Percentiles rank a stretch among this genome's conserved stretches.
phyloP scores from a whole-genome alignment of 805 yeast genomes.

The Candida schatavii region DNA sequence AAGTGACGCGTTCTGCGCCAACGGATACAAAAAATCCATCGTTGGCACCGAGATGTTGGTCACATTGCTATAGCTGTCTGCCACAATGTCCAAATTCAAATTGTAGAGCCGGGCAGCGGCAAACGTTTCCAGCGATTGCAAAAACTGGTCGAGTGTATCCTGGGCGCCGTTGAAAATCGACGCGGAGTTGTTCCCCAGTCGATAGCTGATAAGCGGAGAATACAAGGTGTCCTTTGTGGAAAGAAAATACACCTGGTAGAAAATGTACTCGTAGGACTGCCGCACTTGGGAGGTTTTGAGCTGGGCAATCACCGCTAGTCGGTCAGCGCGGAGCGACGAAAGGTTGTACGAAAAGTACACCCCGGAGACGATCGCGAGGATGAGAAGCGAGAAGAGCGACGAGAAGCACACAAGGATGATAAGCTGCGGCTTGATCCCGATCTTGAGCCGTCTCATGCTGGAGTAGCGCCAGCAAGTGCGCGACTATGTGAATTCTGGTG shows the following conservation, averaged over 20 bases:
- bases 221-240: conserved; percentile 61
- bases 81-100: conserved; percentile 49
- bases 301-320: conserved; percentile 75
- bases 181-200: conserved; percentile 68
- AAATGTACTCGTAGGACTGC: conserved; percentile 61
- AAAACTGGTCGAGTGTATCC: conserved; percentile 51
- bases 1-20: conserved; percentile 43
- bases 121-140: conserved; percentile 61
- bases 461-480: conserved; percentile 1
- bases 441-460: conserved; percentile 39
- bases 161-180: conserved; percentile 43
- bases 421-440: conserved; percentile 75
- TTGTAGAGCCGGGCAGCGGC: conserved; percentile 69
- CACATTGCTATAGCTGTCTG: conserved; percentile 26
- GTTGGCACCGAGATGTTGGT: conserved; percentile 25
- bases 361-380: conserved; percentile 71
- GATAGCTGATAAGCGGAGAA: conserved; percentile 55
- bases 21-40: conserved; percentile 45
- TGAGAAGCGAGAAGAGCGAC: conserved; percentile 65
- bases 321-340: conserved; percentile 60
- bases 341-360: conserved; percentile 67
- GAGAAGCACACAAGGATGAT: conserved; percentile 67
- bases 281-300: conserved; percentile 75
- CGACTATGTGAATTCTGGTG: neutral
- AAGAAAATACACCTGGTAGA: conserved; percentile 68